Conservation (phyloP, 345 rosid genomes). For the Salix koriyanagi region DNA sequence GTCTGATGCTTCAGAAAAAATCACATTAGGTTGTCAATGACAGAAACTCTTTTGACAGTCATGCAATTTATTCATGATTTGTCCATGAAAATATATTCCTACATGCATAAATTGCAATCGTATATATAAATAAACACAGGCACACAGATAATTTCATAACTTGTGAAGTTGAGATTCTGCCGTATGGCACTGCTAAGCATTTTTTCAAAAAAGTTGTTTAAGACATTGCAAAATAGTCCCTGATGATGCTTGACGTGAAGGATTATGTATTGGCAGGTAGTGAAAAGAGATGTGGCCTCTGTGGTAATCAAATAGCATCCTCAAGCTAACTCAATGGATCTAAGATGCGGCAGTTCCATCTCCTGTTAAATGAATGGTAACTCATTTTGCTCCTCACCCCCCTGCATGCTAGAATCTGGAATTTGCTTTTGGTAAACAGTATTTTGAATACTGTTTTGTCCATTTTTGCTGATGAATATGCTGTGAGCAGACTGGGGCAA, state of each 20-base stretch:
- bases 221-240: neutral
- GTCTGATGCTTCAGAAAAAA: neutral
- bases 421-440: neutral
- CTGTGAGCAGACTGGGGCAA: neutral
- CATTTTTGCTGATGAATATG: neutral
- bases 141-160: neutral
- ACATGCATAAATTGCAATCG: neutral
- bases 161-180: neutral
- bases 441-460: neutral
- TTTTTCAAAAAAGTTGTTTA: neutral
- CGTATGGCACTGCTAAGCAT: neutral
- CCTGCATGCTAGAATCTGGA: neutral
- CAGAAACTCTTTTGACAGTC: neutral
- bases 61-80: neutral
- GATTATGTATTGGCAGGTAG: constrained; percentile 40
- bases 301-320: constrained; percentile 34
- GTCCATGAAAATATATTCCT: neutral
- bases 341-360: neutral
- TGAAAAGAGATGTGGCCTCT: constrained; percentile 44
- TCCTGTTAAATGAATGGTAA: neutral
- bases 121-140: neutral
- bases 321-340: neutral
- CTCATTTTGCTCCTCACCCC: neutral
- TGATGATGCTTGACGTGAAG: neutral
- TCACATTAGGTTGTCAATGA: neutral